Conservation (phyloP, 768 basidiomycete species). For the Chalciporus pseudorubinellus region DNA sequence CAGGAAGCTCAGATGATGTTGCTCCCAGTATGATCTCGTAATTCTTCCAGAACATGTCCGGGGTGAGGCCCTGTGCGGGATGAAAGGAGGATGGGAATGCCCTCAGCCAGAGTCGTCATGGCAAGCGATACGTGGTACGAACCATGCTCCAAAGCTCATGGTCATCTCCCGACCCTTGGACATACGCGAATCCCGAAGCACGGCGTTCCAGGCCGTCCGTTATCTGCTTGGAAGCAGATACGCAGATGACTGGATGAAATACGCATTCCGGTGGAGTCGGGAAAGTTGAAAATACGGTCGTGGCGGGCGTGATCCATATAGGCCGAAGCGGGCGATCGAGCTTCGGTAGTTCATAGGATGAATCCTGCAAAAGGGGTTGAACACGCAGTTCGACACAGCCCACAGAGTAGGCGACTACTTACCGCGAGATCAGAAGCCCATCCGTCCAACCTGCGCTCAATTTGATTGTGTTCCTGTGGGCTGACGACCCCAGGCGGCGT, state of each 20-base stretch:
- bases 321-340: constrained; percentile 72
- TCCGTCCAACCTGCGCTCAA: constrained; percentile 55
- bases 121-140: constrained; percentile 15
- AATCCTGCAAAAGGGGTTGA: constrained; percentile 43
- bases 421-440: constrained; percentile 76
- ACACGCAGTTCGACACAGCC: not conserved
- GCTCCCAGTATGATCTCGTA: constrained; percentile 45
- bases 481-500: constrained; percentile 70
- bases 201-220: constrained; percentile 60
- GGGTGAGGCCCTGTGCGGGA: constrained; percentile 66
- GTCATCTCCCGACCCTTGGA: constrained; percentile 95
- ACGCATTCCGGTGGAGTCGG: constrained; percentile 11
- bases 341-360: constrained; percentile 65
- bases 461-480: constrained; percentile 76
- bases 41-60: constrained; percentile 68
- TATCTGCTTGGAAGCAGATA: constrained; percentile 80
- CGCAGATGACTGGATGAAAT: constrained; percentile 75
- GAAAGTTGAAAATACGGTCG: constrained; percentile 46
- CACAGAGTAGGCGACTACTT: constrained; percentile 17
- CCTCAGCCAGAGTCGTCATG: not conserved
- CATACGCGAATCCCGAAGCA: constrained; percentile 71
- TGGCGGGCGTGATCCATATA: constrained; percentile 83
- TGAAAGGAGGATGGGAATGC: not conserved
- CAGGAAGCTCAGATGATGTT: constrained; percentile 47
- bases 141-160: constrained; percentile 89